Evolutionary conservation across 371 early-diverging fungal species (phyloP).

Genomic region (Batkoa obscura): DNA sequence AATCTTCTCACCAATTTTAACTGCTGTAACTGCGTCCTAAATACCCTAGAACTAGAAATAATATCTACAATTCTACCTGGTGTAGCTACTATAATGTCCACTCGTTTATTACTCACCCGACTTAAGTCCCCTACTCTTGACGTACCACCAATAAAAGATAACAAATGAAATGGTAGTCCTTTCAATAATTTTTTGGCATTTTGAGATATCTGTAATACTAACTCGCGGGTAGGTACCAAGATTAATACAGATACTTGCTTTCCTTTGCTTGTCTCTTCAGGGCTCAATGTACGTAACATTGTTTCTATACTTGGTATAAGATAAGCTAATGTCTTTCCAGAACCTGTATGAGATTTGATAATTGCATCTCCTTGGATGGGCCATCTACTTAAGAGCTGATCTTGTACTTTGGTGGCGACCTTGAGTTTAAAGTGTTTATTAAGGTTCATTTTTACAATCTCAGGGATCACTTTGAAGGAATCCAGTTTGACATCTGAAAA

Average conservation of each 20-base stretch:
- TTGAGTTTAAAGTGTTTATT: background rate
- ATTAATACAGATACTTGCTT: conserved; percentile 53
- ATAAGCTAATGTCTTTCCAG: conserved; percentile 92
- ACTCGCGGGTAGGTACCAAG: conserved; percentile 93
- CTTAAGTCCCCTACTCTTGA: conserved; percentile 14
- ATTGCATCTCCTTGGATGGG: conserved; percentile 63
- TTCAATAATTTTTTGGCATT: conserved; percentile 55
- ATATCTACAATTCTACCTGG: conserved; percentile 88
- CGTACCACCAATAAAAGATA: conserved; percentile 82
- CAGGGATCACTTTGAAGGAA: background rate
- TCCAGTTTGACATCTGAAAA: background rate
- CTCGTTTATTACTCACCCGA: conserved; percentile 36
- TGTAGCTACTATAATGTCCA: conserved; percentile 86
- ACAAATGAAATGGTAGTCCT: conserved; percentile 45
- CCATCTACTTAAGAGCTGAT: conserved; percentile 43
- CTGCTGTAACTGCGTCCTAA: conserved; percentile 31
- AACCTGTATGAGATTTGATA: conserved; percentile 95
- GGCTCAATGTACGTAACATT: conserved; percentile 12
- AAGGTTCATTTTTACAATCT: background rate
- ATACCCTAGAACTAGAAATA: conserved; percentile 34
- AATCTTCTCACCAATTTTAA: conserved; percentile 23
- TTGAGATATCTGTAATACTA: conserved; percentile 81
- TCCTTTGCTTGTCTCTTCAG: conserved; percentile 16
- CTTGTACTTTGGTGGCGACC: conserved; percentile 42
- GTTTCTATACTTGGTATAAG: conserved; percentile 75